Percentiles rank a stretch among this genome's conserved stretches.
These are phyloP conservation scores for Botrytis galanthina DNA, from an alignment of 2,329 filamentous ascomycete species.

Conservation along the genomic window DNA sequence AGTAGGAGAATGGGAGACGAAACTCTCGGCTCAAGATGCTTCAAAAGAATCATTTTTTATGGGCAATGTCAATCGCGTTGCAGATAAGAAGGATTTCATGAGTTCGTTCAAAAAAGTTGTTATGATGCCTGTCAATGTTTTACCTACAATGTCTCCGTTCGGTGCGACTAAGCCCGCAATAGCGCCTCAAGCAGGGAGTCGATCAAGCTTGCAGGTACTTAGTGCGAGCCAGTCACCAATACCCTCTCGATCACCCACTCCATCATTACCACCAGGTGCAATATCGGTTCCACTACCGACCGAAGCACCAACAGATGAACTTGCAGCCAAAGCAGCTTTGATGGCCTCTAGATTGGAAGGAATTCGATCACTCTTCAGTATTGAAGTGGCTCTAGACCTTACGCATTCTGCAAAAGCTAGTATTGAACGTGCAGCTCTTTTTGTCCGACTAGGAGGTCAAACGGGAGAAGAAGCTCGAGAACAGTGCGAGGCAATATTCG, in stretches of 20 bases:
- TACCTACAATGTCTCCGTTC: slow-evolving; percentile 64
- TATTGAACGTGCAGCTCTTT: slow-evolving; percentile 79
- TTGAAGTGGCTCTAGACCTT: slow-evolving; percentile 87
- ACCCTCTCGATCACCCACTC: slow-evolving; percentile 51
- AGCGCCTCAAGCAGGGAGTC: slow-evolving; percentile 27
- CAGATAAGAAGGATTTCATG: slow-evolving; percentile 93
- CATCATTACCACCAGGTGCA: slow-evolving; percentile 42
- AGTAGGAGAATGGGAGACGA: slow-evolving; percentile 85
- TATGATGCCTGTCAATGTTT: slow-evolving; percentile 95
- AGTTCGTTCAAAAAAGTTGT: slow-evolving; percentile 98
- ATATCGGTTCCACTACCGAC: slow-evolving; percentile 45
- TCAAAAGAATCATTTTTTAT: slow-evolving; percentile 92
- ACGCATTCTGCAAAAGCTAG: slow-evolving; percentile 87
- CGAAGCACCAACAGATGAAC: slow-evolving; percentile 81
- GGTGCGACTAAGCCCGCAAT: slow-evolving; percentile 41
- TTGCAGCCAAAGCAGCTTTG: slow-evolving; percentile 94
- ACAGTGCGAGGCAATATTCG: slow-evolving; percentile 88
- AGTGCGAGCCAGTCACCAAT: slow-evolving; percentile 28
- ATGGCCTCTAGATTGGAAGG: slow-evolving; percentile 94
- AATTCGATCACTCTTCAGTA: slow-evolving; percentile 92
- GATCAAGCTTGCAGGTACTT: slow-evolving; percentile 36
- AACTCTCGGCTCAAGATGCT: slow-evolving; percentile 85
- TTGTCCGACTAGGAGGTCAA: slow-evolving; percentile 76
- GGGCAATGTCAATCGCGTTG: slow-evolving; percentile 90
- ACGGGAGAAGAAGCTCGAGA: slow-evolving; percentile 79